A percentile compares a stretch with the other conserved stretches of the same genome.
phyloP scores from a whole-genome alignment of 495 filamentous ascomycete genomes.

The Podospora conica region DNA sequence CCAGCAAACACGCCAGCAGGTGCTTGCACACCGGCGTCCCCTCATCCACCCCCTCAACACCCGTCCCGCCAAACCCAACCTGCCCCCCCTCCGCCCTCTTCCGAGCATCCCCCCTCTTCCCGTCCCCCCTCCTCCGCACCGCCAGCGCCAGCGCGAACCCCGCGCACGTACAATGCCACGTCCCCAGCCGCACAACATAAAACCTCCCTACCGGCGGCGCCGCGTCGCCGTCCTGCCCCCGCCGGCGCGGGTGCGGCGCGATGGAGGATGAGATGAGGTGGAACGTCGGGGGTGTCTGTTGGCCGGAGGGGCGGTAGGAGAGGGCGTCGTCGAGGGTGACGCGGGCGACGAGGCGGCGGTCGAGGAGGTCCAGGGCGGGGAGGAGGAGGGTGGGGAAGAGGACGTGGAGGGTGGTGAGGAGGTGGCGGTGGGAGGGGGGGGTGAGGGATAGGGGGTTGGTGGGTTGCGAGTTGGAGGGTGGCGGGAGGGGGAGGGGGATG shows the following conservation, averaged over 20 bases:
- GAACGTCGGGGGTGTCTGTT: conserved; percentile 15
- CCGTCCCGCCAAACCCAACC: conserved; percentile 39
- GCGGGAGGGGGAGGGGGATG: conserved; percentile 28
- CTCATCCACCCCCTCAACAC: conserved; percentile 23
- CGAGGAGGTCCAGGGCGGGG: conserved; percentile 75
- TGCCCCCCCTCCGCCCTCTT: neutral
- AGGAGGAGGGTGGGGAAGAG: conserved; percentile 57
- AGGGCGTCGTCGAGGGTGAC: conserved; percentile 8
- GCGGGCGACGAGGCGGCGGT: conserved; percentile 58
- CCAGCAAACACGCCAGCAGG: conserved; percentile 74
- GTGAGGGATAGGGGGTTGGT: conserved; percentile 38
- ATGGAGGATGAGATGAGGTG: conserved; percentile 32
- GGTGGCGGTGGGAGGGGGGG: conserved; percentile 32
- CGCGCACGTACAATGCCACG: conserved; percentile 91
- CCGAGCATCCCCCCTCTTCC: neutral
- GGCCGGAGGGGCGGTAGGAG: neutral
- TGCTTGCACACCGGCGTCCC: conserved; percentile 73
- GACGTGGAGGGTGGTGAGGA: conserved; percentile 57
- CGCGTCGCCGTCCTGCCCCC: conserved; percentile 8
- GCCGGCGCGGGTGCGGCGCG: conserved; percentile 12
- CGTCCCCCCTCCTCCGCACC: neutral
- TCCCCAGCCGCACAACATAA: conserved; percentile 64
- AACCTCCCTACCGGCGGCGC: conserved; percentile 10
- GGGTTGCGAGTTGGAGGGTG: neutral
- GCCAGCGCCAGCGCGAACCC: conserved; percentile 70